phyloP scores from a whole-genome alignment of 2,329 filamentous ascomycete species.

The Apiospora rasikravindrae region DNA sequence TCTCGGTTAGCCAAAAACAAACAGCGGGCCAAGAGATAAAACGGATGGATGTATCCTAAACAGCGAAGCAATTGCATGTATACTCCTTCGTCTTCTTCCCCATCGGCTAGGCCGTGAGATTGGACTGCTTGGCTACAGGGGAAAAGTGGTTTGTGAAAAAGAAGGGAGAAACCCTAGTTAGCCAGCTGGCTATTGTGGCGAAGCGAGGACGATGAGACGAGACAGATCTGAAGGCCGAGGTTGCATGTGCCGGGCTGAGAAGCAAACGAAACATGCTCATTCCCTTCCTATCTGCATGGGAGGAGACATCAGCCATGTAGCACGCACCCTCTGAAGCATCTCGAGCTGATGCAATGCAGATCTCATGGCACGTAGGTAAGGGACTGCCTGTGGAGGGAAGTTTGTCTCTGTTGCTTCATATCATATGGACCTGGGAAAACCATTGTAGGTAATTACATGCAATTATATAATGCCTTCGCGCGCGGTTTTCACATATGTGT shows the following conservation, averaged over 20 bases:
- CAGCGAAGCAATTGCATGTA: not conserved
- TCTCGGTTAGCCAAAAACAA: not conserved
- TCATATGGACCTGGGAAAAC: not conserved
- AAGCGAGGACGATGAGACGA: not conserved
- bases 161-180: not conserved
- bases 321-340: not conserved
- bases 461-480: not conserved
- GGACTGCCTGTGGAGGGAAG: not conserved
- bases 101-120: not conserved
- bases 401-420: not conserved
- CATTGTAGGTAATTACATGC: not conserved
- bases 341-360: not conserved
- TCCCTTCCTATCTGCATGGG: not conserved
- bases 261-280: slow-evolving; percentile 1
- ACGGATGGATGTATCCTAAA: not conserved
- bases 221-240: not conserved
- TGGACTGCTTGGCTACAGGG: not conserved
- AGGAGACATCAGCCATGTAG: not conserved
- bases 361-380: not conserved
- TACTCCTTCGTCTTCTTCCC: not conserved
- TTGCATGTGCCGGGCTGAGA: not conserved
- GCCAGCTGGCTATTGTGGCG: not conserved
- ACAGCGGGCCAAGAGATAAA: not conserved
- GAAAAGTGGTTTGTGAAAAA: not conserved
- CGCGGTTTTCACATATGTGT: not conserved